phyloP scores from a whole-genome alignment of 1,284 basidiomycete species.

The Gymnopus androsaceus region DNA sequence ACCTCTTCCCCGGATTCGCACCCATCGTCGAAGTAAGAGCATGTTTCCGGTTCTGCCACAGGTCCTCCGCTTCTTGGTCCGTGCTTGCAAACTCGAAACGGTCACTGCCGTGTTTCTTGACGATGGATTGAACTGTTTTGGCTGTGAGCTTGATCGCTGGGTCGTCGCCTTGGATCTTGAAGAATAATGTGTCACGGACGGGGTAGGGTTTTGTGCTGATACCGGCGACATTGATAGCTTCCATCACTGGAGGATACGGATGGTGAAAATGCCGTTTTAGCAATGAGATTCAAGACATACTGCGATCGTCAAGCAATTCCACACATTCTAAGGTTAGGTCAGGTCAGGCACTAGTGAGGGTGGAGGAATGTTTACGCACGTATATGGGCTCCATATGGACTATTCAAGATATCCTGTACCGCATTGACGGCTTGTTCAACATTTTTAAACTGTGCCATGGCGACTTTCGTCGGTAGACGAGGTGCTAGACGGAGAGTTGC shows the following conservation, averaged over 20 bases:
- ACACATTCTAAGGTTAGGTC: constrained; percentile 64
- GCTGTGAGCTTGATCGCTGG: constrained; percentile 66
- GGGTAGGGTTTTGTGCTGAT: constrained; percentile 63
- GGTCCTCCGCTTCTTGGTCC: constrained; percentile 73
- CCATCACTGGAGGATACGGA: constrained; percentile 58
- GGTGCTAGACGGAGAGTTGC: constrained; percentile 83
- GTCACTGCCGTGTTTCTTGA: constrained; percentile 66
- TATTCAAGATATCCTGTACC: constrained; percentile 77
- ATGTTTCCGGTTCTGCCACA: constrained; percentile 90
- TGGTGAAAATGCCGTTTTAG: neutral
- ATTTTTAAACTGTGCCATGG: constrained; percentile 69
- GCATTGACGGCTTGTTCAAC: constrained; percentile 70
- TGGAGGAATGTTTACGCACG: constrained; percentile 39
- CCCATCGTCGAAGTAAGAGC: constrained; percentile 76
- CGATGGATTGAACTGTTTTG: constrained; percentile 58
- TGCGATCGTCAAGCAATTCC: constrained; percentile 77
- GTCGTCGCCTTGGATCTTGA: constrained; percentile 84
- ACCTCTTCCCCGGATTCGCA: constrained; percentile 60
- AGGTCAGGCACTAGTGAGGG: constrained; percentile 18
- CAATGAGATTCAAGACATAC: constrained; percentile 34
- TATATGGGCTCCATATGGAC: constrained; percentile 59
- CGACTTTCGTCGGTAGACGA: constrained; percentile 71
- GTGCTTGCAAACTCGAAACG: constrained; percentile 78
- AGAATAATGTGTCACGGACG: constrained; percentile 81
- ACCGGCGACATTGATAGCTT: constrained; percentile 71